phyloP scores from a whole-genome alignment of 257 asterid species.

The Dorcoceras hygrometricum region DNA sequence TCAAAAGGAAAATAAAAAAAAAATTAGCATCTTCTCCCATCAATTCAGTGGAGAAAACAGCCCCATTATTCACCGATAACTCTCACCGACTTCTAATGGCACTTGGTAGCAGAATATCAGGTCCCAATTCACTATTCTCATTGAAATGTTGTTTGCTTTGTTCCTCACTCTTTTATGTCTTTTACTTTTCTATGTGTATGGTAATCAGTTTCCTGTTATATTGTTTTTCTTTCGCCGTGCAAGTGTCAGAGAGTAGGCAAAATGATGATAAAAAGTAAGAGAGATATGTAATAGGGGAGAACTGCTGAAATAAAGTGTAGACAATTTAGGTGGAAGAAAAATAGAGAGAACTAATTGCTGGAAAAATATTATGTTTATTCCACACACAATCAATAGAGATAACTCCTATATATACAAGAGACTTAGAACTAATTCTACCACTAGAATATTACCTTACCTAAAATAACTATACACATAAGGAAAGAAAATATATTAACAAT shows the following conservation, averaged over 20 bases:
- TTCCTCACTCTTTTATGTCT: background rate
- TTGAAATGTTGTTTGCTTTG: conserved; percentile 10
- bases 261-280: background rate
- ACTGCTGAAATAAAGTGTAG: too few species aligned
- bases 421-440: too few species aligned
- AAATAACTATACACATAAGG: too few species aligned
- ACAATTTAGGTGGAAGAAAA: too few species aligned
- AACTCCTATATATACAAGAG: too few species aligned
- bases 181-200: background rate
- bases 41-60: background rate
- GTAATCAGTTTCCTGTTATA: background rate
- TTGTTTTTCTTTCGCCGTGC: background rate
- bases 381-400: too few species aligned
- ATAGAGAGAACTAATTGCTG: too few species aligned
- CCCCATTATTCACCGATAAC: background rate
- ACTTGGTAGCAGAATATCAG: conserved; percentile 9
- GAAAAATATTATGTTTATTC: too few species aligned
- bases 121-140: conserved; percentile 5
- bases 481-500: too few species aligned
- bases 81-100: conserved; percentile 11
- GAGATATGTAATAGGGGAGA: too few species aligned
- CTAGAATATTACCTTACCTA: too few species aligned
- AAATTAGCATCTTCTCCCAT: background rate
- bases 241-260: background rate
- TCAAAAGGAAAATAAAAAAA: background rate